Evolutionary conservation across 2,329 filamentous ascomycete species (phyloP).

Genomic region (Ascocoryne sarcoides): DNA sequence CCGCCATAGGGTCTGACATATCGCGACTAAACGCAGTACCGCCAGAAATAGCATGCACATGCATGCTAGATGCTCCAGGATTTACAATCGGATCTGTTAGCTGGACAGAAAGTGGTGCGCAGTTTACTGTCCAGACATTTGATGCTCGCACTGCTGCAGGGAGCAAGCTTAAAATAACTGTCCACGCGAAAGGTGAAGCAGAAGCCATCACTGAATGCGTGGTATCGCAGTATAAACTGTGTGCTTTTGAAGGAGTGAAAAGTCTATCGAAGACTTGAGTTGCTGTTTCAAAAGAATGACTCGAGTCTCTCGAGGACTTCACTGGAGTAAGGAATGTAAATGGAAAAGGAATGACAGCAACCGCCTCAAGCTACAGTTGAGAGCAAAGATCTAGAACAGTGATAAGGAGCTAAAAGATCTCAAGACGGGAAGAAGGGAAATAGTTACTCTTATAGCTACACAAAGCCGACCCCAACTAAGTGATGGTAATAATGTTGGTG

Average conservation of each 20-base stretch:
- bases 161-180: background rate
- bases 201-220: background rate
- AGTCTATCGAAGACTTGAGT: background rate
- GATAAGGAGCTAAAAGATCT: too few relatives aligned
- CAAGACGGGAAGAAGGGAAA: too few relatives aligned
- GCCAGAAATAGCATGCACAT: conserved; percentile 67
- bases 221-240: background rate
- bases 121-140: conserved; percentile 38
- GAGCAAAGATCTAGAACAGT: too few relatives aligned
- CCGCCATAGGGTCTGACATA: conserved; percentile 6
- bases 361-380: too few relatives aligned
- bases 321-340: too few relatives aligned
- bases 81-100: conserved; percentile 69
- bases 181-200: too few relatives aligned
- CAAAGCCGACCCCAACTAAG: too few relatives aligned
- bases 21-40: conserved; percentile 31
- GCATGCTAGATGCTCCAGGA: conserved; percentile 47
- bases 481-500: too few relatives aligned
- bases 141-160: background rate
- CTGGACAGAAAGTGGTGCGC: conserved; percentile 48
- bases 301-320: background rate
- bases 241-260: background rate
- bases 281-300: background rate
- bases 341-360: too few relatives aligned
- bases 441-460: too few relatives aligned